Conservation (phyloP, 163 green algal genomes). For the Prototheca wickerhamii region DNA sequence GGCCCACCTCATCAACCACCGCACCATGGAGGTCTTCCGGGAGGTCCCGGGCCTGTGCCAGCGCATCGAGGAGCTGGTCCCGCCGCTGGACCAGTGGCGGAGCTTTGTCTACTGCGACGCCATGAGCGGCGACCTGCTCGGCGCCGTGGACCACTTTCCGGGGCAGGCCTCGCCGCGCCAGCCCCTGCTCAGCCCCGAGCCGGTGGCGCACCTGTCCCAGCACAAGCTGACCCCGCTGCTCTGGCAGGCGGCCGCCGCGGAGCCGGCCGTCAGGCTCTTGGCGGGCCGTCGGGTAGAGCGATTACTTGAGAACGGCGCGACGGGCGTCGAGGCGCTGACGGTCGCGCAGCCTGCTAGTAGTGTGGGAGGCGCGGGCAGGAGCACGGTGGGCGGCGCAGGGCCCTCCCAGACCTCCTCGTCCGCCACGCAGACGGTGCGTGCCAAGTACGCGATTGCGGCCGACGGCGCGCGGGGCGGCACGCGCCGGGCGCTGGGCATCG, state of each 20-base stretch:
- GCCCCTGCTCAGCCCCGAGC: slow-evolving; percentile 47
- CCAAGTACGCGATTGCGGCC: slow-evolving; percentile 53
- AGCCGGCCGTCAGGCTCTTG: slow-evolving; percentile 7
- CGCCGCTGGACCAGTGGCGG: slow-evolving; percentile 72
- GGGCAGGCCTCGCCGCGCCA: slow-evolving; percentile 28
- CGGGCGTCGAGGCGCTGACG: no score
- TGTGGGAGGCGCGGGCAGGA: slow-evolving; percentile 4
- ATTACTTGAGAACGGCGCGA: no score
- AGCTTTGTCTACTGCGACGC: slow-evolving; percentile 68
- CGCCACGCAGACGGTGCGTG: slow-evolving; percentile 1
- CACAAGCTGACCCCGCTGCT: slow-evolving; percentile 74
- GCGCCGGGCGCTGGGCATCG: slow-evolving; percentile 43
- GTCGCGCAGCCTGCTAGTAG: no score
- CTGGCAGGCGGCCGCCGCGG: slow-evolving; percentile 25
- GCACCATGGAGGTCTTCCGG: slow-evolving; percentile 76
- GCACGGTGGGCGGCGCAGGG: no score
- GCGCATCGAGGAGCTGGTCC: slow-evolving; percentile 33
- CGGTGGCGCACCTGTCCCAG: slow-evolving; percentile 75
- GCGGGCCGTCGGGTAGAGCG: slow-evolving; percentile 17
- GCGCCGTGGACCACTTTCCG: slow-evolving; percentile 78
- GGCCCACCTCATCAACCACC: slow-evolving; percentile 85
- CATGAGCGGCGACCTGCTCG: slow-evolving; percentile 42
- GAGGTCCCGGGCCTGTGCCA: slow-evolving; percentile 26
- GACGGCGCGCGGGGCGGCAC: slow-evolving; percentile 69
- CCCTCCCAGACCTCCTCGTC: not conserved